Conservation (phyloP, 1,139 yeast genomes). For the Diutina rugosa region DNA sequence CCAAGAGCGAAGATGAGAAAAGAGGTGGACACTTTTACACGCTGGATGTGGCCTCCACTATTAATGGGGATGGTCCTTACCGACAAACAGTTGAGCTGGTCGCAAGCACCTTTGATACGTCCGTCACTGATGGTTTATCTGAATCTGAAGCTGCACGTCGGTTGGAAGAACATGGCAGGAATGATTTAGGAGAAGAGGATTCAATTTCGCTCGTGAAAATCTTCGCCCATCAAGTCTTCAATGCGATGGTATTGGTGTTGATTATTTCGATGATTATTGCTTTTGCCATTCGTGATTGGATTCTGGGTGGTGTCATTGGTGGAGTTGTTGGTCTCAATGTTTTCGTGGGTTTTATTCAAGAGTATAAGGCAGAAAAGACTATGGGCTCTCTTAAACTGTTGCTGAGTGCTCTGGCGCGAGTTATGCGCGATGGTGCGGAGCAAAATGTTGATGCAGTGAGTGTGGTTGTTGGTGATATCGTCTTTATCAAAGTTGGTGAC, state of each 20-base stretch:
- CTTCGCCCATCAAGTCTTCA: conserved; percentile 57
- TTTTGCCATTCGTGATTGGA: conserved; percentile 66
- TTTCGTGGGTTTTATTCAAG: conserved; percentile 59
- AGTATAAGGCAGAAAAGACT: conserved; percentile 63
- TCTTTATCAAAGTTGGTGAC: conserved; percentile 58
- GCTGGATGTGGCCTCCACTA: neutral
- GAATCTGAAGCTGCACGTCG: neutral
- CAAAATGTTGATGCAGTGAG: conserved; percentile 47
- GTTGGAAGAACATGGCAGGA: conserved; percentile 33
- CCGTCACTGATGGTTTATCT: conserved; percentile 2
- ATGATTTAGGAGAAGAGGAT: conserved; percentile 48
- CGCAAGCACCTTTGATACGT: conserved; percentile 5
- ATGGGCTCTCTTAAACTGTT: conserved; percentile 64
- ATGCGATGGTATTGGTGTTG: conserved; percentile 71
- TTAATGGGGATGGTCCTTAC: conserved; percentile 2
- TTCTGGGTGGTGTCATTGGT: conserved; percentile 73
- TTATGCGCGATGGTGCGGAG: conserved; percentile 51
- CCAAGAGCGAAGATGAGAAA: neutral
- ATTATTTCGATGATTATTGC: conserved; percentile 67
- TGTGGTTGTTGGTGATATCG: conserved; percentile 69
- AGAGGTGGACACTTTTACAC: neutral
- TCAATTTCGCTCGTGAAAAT: conserved; percentile 44
- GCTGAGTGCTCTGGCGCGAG: conserved; percentile 64
- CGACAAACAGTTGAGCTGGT: conserved; percentile 5
- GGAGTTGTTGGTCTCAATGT: conserved; percentile 59